Evolutionary conservation across 768 basidiomycete species (phyloP).

Genomic region (Flagelloscypha sp.): DNA sequence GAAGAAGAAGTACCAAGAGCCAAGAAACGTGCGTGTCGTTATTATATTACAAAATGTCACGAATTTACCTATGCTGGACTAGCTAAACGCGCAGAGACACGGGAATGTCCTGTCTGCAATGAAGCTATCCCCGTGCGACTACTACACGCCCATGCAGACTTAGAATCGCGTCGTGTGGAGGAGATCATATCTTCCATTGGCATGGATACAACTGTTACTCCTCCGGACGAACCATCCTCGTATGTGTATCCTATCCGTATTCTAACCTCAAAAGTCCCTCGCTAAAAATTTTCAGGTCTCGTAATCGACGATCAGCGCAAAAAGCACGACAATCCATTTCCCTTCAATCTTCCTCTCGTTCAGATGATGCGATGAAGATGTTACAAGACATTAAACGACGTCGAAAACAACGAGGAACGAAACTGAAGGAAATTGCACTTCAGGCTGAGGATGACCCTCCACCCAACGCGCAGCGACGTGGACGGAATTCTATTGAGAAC

Average conservation of each 20-base stretch:
- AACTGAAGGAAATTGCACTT: constrained; percentile 56
- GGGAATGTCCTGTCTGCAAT: constrained; percentile 65
- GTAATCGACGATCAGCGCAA: constrained; percentile 36
- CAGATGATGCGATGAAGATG: constrained; percentile 44
- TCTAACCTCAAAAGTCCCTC: constrained; percentile 11
- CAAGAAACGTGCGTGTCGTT: constrained; percentile 40
- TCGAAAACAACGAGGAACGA: constrained; percentile 60
- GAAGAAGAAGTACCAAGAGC: constrained; percentile 25
- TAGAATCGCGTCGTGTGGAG: constrained; percentile 65
- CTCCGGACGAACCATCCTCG: constrained; percentile 9
- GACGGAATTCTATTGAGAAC: constrained; percentile 26
- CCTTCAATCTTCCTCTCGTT: too few species aligned
- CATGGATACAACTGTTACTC: constrained; percentile 15
- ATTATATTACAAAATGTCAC: not conserved
- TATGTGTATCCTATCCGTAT: constrained; percentile 20
- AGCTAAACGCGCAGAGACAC: constrained; percentile 72
- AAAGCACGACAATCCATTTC: constrained; percentile 33
- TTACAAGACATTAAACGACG: constrained; percentile 58
- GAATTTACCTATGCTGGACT: too few species aligned
- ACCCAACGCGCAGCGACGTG: constrained; percentile 12
- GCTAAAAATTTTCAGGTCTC: constrained; percentile 14
- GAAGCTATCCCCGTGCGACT: constrained; percentile 68
- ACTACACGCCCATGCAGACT: constrained; percentile 51
- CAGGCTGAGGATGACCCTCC: constrained; percentile 45
- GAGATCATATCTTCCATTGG: constrained; percentile 37